Evolutionary conservation across 129 eudicot genomes (phyloP).

Genomic region (Heracleum sosnowskyi): DNA sequence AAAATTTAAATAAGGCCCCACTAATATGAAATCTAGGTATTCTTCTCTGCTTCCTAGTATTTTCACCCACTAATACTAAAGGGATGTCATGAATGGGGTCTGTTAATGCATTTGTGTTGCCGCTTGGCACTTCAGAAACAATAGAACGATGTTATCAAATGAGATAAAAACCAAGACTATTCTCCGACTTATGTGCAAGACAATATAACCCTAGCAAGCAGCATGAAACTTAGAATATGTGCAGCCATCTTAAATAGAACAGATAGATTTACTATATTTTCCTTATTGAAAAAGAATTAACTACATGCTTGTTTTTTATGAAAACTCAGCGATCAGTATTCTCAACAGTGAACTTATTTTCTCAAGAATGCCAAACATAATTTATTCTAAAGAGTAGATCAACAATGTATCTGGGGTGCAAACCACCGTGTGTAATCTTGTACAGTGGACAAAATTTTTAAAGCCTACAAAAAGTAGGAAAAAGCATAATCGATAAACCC

Average conservation of each 20-base stretch:
- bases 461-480: neutral
- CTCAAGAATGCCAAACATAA: neutral
- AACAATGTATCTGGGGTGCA: neutral
- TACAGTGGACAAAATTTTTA: neutral
- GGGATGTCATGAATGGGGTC: neutral
- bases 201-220: neutral
- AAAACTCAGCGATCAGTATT: neutral
- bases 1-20: neutral
- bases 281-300: neutral
- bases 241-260: neutral
- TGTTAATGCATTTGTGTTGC: neutral
- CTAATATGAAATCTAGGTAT: neutral
- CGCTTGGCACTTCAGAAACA: neutral
- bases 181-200: neutral
- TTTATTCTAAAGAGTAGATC: neutral
- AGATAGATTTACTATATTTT: neutral
- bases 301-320: neutral
- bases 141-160: neutral
- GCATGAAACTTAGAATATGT: neutral
- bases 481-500: neutral
- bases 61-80: too few species aligned
- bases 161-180: neutral
- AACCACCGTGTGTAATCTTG: neutral
- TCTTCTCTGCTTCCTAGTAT: neutral
- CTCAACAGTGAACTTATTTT: neutral